Conservation (phyloP, 2,329 filamentous ascomycete species). For the Zymoseptoria brevis region DNA sequence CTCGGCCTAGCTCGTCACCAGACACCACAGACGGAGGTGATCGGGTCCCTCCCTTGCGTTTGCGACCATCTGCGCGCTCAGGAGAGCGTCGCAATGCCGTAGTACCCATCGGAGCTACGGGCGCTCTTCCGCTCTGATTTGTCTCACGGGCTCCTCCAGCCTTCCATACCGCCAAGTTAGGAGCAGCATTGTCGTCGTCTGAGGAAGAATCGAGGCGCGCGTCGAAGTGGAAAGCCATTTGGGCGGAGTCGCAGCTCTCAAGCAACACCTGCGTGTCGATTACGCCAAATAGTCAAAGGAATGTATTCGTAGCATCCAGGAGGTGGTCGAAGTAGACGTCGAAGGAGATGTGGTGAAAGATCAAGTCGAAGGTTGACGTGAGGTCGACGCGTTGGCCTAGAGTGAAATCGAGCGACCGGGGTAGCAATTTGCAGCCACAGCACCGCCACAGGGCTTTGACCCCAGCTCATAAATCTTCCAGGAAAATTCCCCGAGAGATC, state of each 20-base stretch:
- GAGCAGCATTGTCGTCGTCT: constrained; percentile 16
- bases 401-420: neutral
- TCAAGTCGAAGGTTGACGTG: neutral
- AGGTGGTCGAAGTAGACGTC: neutral
- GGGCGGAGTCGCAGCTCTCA: constrained; percentile 1
- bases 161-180: constrained; percentile 25
- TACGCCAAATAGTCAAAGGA: neutral
- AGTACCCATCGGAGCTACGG: constrained; percentile 18
- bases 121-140: constrained; percentile 5
- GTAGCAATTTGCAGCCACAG: neutral
- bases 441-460: neutral
- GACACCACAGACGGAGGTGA: constrained; percentile 2
- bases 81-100: constrained; percentile 7
- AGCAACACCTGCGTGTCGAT: neutral
- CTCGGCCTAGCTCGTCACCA: constrained; percentile 5
- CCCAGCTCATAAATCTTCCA: neutral
- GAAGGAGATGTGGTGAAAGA: neutral
- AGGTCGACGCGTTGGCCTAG: neutral
- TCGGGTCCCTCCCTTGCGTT: constrained; percentile 6
- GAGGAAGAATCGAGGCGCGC: constrained; percentile 22
- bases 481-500: neutral
- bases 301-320: neutral
- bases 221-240: constrained; percentile 23
- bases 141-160: constrained; percentile 9
- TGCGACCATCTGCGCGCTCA: constrained; percentile 4